These are phyloP conservation scores for Saccharomycopsis crataegensis DNA, from an alignment of 1,139 yeast species.

Conservation along the genomic window DNA sequence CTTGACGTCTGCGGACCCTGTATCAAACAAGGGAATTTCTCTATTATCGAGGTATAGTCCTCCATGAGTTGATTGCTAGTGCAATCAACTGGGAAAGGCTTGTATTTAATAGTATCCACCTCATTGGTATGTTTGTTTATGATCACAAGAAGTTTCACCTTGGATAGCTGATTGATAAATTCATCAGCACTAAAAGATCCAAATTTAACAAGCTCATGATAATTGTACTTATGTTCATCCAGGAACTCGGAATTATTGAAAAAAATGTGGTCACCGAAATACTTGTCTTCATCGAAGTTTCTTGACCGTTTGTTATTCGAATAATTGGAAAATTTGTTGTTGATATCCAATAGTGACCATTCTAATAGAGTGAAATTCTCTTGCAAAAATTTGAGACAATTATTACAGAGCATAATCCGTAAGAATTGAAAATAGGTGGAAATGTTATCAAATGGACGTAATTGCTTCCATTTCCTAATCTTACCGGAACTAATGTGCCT, in stretches of 20 bases:
- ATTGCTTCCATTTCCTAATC: constrained; percentile 1
- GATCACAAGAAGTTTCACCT: constrained; percentile 3
- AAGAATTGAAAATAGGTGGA: background rate
- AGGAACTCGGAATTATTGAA: background rate
- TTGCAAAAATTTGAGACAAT: constrained; percentile 5
- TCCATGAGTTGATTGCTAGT: constrained; percentile 3
- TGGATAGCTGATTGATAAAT: background rate
- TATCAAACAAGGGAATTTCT: background rate
- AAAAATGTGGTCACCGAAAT: background rate
- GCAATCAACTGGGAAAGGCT: background rate
- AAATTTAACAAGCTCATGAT: background rate
- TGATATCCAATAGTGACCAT: constrained; percentile 12
- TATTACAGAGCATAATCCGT: background rate
- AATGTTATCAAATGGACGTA: constrained; percentile 1
- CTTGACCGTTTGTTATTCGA: background rate
- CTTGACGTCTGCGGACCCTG: background rate
- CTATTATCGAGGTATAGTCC: constrained; percentile 6
- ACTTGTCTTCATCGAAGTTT: background rate
- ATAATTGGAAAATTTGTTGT: background rate
- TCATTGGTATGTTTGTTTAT: constrained; percentile 4
- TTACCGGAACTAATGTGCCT: background rate
- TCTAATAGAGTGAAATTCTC: constrained; percentile 8
- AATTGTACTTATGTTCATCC: background rate
- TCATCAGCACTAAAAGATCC: background rate
- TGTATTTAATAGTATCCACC: constrained; percentile 3